Evolutionary conservation across 257 asterid genomes (phyloP).

Genomic region (Solanum dulcamara): DNA sequence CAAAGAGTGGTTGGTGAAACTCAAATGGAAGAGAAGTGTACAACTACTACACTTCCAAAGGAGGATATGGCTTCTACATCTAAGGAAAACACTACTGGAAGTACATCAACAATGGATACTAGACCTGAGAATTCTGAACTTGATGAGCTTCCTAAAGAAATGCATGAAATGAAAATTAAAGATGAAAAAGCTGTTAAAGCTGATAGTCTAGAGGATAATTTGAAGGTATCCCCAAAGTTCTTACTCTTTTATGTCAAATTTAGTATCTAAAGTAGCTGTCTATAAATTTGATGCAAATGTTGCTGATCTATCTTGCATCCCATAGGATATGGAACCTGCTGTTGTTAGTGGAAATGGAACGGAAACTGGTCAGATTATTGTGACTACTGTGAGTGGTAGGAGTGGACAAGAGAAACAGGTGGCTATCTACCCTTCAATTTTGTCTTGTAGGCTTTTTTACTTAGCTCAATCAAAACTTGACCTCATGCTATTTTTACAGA

Average conservation of each 20-base stretch:
- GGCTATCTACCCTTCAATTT: neutral
- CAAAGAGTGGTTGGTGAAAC: neutral
- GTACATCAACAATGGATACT: neutral
- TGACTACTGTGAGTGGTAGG: constrained; percentile 67
- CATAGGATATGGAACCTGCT: constrained; percentile 71
- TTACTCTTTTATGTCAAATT: neutral
- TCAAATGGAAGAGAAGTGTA: neutral
- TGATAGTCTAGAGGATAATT: neutral
- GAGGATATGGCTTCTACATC: constrained; percentile 1
- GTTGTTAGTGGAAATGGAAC: constrained; percentile 69
- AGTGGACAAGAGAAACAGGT: constrained; percentile 79
- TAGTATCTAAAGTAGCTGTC: neutral
- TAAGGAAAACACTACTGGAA: neutral
- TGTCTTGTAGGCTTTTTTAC: neutral
- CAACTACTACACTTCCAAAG: neutral
- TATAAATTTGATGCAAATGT: neutral
- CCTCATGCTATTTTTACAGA: constrained; percentile 22
- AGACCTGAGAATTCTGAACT: neutral
- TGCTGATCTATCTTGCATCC: neutral
- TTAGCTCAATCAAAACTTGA: neutral
- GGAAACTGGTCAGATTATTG: constrained; percentile 77
- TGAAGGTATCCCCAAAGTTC: neutral
- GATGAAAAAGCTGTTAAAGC: constrained; percentile 13
- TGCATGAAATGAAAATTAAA: constrained; percentile 35
- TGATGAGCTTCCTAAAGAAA: constrained; percentile 35